A percentile compares a stretch with the other conserved stretches of the same genome.
phyloP scores from a whole-genome alignment of 331 rosid species.

The Erythrophleum ivorense region DNA sequence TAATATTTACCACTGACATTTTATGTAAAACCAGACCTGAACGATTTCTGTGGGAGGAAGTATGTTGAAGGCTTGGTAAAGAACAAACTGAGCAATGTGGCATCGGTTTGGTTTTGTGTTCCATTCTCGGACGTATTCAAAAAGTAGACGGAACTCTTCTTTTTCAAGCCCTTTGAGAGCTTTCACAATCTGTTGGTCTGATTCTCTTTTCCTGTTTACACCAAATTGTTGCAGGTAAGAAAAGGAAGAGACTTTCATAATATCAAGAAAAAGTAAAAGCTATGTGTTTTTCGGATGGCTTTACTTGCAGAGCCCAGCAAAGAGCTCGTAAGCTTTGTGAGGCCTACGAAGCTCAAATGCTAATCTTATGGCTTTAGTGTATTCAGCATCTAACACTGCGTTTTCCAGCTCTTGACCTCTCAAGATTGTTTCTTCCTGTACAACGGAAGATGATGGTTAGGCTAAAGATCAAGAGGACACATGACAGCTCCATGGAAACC shows the following conservation, averaged over 20 bases:
- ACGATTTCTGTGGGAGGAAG: constrained; percentile 71
- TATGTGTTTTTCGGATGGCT: too few species aligned
- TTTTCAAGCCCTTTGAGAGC: constrained; percentile 61
- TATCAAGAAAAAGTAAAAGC: too few species aligned
- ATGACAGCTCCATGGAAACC: too few species aligned
- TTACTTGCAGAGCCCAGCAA: constrained; percentile 78
- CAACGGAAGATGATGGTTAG: too few species aligned
- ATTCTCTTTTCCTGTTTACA: constrained; percentile 76
- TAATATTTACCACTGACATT: too few species aligned
- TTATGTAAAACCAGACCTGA: constrained; percentile 65
- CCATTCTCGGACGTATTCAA: constrained; percentile 85
- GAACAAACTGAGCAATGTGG: constrained; percentile 83
- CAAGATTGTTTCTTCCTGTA: constrained; percentile 86
- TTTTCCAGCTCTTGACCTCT: constrained; percentile 91
- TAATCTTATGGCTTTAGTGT: constrained; percentile 74
- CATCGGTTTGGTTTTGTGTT: constrained; percentile 85
- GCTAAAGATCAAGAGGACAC: too few species aligned
- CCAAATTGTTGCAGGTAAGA: too few species aligned
- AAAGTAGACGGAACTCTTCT: constrained; percentile 64
- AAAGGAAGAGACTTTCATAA: too few species aligned
- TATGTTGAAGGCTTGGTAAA: constrained; percentile 70
- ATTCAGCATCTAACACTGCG: constrained; percentile 84
- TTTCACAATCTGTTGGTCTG: constrained; percentile 58
- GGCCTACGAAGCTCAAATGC: constrained; percentile 85
- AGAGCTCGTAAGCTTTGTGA: constrained; percentile 62